phyloP scores from a whole-genome alignment of 2,329 filamentous ascomycete species.

The Clonostachys byssicola region DNA sequence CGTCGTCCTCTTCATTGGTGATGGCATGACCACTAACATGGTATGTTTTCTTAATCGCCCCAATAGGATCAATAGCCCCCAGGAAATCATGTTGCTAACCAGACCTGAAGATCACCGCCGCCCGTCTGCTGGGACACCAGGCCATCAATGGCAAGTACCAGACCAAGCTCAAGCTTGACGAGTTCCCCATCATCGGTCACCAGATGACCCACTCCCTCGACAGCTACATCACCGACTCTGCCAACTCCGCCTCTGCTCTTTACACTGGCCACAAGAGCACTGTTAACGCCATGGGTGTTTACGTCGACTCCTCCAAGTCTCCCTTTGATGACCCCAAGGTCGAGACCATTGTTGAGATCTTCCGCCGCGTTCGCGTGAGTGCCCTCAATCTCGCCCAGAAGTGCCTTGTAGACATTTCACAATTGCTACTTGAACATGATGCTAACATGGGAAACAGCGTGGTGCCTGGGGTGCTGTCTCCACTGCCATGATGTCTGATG shows the following conservation, averaged over 20 bases:
- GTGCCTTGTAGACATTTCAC: not conserved
- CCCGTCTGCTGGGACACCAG: constrained; percentile 77
- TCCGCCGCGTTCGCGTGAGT: constrained; percentile 64
- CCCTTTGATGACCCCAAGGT: constrained; percentile 82
- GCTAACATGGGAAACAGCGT: constrained; percentile 21
- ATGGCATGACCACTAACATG: constrained; percentile 72
- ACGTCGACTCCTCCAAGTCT: constrained; percentile 70
- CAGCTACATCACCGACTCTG: constrained; percentile 80
- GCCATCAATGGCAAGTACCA: constrained; percentile 82
- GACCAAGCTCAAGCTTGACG: constrained; percentile 69
- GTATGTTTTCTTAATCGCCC: constrained; percentile 13
- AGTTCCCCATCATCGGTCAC: constrained; percentile 81
- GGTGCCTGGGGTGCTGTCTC: constrained; percentile 65
- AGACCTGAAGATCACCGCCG: constrained; percentile 57
- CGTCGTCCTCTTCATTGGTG: constrained; percentile 79
- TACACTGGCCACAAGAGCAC: constrained; percentile 82
- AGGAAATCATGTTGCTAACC: not conserved
- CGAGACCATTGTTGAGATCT: constrained; percentile 76
- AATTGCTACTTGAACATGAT: not conserved
- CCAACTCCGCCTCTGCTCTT: constrained; percentile 77
- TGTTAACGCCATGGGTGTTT: constrained; percentile 77
- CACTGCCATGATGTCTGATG: constrained; percentile 79
- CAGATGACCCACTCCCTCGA: constrained; percentile 89
- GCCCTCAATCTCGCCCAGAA: constrained; percentile 5
- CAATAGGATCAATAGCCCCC: not conserved